Conservation (phyloP, 139 green algal genomes). For the Astrephomene gubernaculifera region DNA sequence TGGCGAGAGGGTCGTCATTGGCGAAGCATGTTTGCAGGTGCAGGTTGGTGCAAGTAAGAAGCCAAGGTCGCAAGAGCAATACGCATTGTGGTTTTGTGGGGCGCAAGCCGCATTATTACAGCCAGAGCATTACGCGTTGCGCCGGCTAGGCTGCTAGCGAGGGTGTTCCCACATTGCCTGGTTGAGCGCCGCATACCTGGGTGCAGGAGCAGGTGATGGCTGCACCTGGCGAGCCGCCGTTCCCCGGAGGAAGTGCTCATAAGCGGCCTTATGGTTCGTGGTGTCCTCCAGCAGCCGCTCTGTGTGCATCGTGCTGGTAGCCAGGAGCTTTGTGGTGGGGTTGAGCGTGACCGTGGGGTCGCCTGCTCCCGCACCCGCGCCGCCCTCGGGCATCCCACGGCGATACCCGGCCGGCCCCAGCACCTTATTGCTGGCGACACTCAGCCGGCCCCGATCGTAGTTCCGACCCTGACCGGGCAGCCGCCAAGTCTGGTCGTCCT, state of each 20-base stretch:
- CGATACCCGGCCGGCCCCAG: not conserved
- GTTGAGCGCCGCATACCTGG: too few species aligned
- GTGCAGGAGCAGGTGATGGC: too few species aligned
- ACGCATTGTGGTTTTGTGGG: too few species aligned
- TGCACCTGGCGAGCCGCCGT: not conserved
- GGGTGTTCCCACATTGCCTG: too few species aligned
- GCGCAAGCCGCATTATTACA: too few species aligned
- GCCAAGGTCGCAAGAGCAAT: too few species aligned
- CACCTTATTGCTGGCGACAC: constrained; percentile 50
- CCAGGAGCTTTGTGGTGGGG: constrained; percentile 18
- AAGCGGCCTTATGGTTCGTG: constrained; percentile 46
- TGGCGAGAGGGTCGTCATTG: too few species aligned
- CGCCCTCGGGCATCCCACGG: not conserved
- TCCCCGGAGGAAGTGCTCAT: constrained; percentile 9
- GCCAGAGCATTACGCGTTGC: too few species aligned
- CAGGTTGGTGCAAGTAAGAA: too few species aligned
- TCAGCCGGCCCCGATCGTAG: constrained; percentile 35
- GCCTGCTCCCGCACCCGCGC: not conserved
- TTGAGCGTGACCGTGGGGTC: constrained; percentile 35
- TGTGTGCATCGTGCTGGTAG: constrained; percentile 50
- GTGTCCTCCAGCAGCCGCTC: constrained; percentile 73
- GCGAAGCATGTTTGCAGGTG: too few species aligned
- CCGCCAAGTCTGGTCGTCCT: constrained; percentile 31
- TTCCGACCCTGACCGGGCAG: not conserved
- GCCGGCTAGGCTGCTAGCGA: too few species aligned